A percentile compares a stretch with the other conserved stretches of the same genome.
Conservation (phyloP, 805 yeast genomes). For the Yamadazyma takamatsuzukensis region DNA sequence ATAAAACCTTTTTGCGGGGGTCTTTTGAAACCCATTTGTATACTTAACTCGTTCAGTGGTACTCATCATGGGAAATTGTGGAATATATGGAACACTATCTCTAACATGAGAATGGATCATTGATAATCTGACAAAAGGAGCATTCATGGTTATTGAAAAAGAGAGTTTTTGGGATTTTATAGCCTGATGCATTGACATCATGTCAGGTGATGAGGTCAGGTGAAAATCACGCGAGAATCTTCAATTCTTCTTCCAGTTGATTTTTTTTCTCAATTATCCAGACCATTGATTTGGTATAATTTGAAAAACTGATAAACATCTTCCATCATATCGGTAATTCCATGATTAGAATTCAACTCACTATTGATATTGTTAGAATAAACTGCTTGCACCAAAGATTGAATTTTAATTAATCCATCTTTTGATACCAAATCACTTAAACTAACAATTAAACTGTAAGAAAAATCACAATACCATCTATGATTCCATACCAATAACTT, state of each 20-base stretch:
- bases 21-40: constrained; percentile 4
- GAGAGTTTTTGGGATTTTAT: too few species aligned
- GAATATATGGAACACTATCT: too few species aligned
- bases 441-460: constrained; percentile 60
- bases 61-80: too few species aligned
- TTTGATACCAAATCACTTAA: constrained; percentile 62
- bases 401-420: constrained; percentile 76
- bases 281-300: constrained; percentile 41
- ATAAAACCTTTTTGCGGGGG: neutral
- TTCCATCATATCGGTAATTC: constrained; percentile 54
- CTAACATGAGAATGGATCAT: too few species aligned
- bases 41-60: constrained; percentile 4
- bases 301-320: constrained; percentile 48
- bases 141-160: too few species aligned
- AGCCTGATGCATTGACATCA: too few species aligned
- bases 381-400: constrained; percentile 64
- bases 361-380: constrained; percentile 40
- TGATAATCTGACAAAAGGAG: too few species aligned
- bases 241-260: too few species aligned
- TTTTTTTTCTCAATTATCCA: constrained; percentile 26
- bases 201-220: too few species aligned
- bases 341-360: constrained; percentile 33
- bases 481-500: constrained; percentile 95
- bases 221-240: too few species aligned
- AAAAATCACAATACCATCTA: constrained; percentile 93